These are phyloP conservation scores for Clarireedia paspali DNA, from an alignment of 2,329 filamentous ascomycete species.

Conservation along the genomic window DNA sequence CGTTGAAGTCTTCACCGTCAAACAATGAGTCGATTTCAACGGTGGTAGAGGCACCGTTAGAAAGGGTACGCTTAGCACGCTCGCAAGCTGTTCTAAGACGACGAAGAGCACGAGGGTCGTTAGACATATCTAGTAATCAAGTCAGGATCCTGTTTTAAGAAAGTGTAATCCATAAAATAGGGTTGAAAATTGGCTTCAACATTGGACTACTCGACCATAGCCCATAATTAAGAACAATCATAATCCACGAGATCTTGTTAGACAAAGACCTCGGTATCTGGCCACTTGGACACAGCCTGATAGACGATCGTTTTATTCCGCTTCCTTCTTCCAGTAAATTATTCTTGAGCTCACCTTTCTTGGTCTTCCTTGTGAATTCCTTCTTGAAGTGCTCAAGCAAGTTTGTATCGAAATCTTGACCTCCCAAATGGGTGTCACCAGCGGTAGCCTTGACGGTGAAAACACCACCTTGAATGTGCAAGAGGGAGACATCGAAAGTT, in stretches of 20 bases:
- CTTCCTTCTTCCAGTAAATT: neutral
- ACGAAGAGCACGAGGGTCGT: slow-evolving; percentile 86
- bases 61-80: slow-evolving; percentile 98
- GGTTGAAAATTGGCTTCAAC: too few species aligned
- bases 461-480: slow-evolving; percentile 98
- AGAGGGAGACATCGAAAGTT: slow-evolving; percentile 99
- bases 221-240: too few species aligned
- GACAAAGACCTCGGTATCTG: too few species aligned
- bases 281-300: too few species aligned
- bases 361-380: slow-evolving; percentile 57
- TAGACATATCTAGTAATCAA: slow-evolving; percentile 47
- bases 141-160: neutral
- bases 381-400: slow-evolving; percentile 95
- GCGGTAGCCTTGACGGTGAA: slow-evolving; percentile 99
- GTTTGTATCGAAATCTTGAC: slow-evolving; percentile 94
- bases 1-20: slow-evolving; percentile 95
- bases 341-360: neutral
- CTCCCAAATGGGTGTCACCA: slow-evolving; percentile 94
- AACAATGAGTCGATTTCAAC: slow-evolving; percentile 99
- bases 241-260: too few species aligned
- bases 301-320: neutral
- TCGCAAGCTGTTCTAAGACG: slow-evolving; percentile 97
- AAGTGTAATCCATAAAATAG: too few species aligned
- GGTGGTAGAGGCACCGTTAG: slow-evolving; percentile 93
- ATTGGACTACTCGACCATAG: too few species aligned